Percentiles rank a stretch among this genome's conserved stretches.
Conservation (phyloP, 2,329 filamentous ascomycete genomes). For the Fusarium fracticaudum region DNA sequence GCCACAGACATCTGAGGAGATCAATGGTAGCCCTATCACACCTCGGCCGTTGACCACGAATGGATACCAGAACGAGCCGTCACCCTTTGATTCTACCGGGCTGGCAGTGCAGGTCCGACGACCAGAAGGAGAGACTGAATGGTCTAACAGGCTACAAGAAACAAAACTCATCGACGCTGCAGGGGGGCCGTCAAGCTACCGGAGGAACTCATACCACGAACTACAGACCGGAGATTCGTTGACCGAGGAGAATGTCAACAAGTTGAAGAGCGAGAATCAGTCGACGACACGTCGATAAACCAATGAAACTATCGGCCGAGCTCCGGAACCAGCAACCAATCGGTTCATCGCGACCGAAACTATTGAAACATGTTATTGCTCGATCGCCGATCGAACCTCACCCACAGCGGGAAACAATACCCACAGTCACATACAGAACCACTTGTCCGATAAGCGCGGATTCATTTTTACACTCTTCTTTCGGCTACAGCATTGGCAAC, state of each 20-base stretch:
- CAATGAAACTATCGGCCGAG: not conserved
- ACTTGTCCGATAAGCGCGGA: not conserved
- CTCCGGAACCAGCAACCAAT: constrained; percentile 1
- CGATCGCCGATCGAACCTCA: constrained; percentile 12
- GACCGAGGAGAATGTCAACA: constrained; percentile 65
- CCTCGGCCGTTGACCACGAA: constrained; percentile 53
- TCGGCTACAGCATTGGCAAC: constrained; percentile 15
- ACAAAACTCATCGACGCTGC: constrained; percentile 60
- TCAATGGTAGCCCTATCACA: constrained; percentile 48
- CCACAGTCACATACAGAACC: not conserved
- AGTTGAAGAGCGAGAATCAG: constrained; percentile 52
- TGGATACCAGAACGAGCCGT: constrained; percentile 51
- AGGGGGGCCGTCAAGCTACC: constrained; percentile 48
- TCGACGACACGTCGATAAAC: constrained; percentile 31
- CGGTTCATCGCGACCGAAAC: constrained; percentile 3
- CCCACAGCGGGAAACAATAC: not conserved
- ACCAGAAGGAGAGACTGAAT: constrained; percentile 53
- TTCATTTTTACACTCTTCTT: constrained; percentile 5
- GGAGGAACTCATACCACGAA: constrained; percentile 50
- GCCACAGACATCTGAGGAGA: constrained; percentile 42
- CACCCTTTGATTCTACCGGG: constrained; percentile 55
- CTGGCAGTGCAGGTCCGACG: constrained; percentile 47
- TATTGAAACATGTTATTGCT: constrained; percentile 1
- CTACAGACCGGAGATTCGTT: constrained; percentile 54
- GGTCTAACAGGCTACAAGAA: constrained; percentile 56